Conservation (phyloP, 176 grass and related monocot species). For the Poa pratensis region DNA sequence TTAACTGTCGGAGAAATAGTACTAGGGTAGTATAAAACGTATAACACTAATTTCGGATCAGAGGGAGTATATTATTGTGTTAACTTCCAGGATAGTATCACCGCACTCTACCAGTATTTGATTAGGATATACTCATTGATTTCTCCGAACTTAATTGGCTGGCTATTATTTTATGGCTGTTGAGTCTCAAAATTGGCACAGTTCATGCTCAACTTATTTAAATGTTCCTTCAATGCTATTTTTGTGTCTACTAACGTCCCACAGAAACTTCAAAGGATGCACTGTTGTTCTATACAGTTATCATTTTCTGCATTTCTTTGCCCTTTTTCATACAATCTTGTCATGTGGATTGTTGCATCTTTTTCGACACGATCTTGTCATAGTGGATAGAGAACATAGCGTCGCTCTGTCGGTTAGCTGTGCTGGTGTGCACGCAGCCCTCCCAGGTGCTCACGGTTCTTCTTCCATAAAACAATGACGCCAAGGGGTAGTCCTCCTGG, state of each 20-base stretch:
- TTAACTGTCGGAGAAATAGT: too few species aligned
- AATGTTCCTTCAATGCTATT: background rate
- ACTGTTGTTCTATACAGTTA: background rate
- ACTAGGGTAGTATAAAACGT: too few species aligned
- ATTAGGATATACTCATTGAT: background rate
- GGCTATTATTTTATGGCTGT: background rate
- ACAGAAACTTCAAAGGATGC: background rate
- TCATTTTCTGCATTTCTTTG: background rate
- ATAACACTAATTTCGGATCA: too few species aligned
- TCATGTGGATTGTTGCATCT: background rate
- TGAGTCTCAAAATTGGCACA: slow-evolving; percentile 2
- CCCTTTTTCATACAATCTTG: slow-evolving; percentile 17
- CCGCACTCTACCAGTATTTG: background rate
- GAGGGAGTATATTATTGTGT: background rate
- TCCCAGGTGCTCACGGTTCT: too few species aligned
- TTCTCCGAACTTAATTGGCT: background rate
- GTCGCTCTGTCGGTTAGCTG: background rate
- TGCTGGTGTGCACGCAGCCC: too few species aligned
- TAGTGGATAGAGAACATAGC: background rate
- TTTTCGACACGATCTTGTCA: slow-evolving; percentile 17
- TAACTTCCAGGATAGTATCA: background rate
- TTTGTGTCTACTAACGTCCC: background rate
- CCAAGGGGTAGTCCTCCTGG: too few species aligned
- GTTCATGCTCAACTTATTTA: background rate
- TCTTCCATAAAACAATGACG: too few species aligned